A percentile compares a stretch with the other conserved stretches of the same genome.
Conservation (phyloP, 2,329 filamentous ascomycete genomes). For the Colletotrichum sp. region DNA sequence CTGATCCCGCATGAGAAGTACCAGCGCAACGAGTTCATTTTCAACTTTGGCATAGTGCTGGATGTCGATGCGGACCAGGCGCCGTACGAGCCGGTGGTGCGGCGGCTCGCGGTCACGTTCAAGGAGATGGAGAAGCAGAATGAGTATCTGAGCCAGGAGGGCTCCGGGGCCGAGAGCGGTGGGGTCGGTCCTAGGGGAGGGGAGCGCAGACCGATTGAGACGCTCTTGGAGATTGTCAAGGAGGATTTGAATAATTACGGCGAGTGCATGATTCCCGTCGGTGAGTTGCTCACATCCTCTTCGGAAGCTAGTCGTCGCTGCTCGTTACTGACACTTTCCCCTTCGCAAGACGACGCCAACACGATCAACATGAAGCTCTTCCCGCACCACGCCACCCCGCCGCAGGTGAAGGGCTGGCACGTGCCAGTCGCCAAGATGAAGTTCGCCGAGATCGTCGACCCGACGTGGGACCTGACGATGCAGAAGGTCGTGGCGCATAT, state of each 20-base stretch:
- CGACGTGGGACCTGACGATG: slow-evolving; percentile 77
- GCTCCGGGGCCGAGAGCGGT: slow-evolving; percentile 32
- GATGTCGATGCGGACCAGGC: slow-evolving; percentile 70
- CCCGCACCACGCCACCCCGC: slow-evolving; percentile 77
- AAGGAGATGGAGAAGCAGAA: slow-evolving; percentile 91
- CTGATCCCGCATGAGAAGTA: slow-evolving; percentile 85
- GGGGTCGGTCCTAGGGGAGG: background rate
- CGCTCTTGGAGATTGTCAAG: slow-evolving; percentile 78
- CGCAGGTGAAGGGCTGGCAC: slow-evolving; percentile 83
- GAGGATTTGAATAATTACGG: slow-evolving; percentile 96
- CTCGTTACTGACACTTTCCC: slow-evolving; percentile 1
- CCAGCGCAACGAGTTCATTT: slow-evolving; percentile 94
- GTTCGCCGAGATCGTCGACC: slow-evolving; percentile 65
- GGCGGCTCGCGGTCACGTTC: slow-evolving; percentile 84
- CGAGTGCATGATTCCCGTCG: slow-evolving; percentile 97
- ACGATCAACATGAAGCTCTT: slow-evolving; percentile 97
- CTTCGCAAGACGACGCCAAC: slow-evolving; percentile 78
- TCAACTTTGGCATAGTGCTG: slow-evolving; percentile 92
- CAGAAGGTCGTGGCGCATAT: slow-evolving; percentile 83
- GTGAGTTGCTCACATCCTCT: slow-evolving; percentile 50
- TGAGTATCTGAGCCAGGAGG: slow-evolving; percentile 74
- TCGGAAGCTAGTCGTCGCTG: background rate
- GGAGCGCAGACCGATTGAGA: slow-evolving; percentile 73
- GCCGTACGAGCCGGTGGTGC: slow-evolving; percentile 83
- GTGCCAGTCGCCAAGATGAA: slow-evolving; percentile 81